Evolutionary conservation across 306 rosid species (phyloP).

Genomic region (Glycyrrhiza uralensis): DNA sequence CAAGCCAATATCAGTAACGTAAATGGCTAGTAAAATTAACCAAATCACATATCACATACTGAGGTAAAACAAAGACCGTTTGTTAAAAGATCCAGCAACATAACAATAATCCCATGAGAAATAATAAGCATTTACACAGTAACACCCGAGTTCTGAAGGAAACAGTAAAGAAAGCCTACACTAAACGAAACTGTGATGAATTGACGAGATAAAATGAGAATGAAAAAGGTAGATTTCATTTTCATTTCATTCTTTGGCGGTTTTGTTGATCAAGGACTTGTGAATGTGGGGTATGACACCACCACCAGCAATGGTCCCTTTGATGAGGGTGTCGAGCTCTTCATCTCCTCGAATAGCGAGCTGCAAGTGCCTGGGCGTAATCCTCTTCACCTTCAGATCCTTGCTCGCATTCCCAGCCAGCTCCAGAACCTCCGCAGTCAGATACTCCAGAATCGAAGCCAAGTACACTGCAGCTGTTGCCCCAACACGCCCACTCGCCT

Average conservation of each 20-base stretch:
- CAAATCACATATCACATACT: too few relatives aligned
- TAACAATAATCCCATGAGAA: too few relatives aligned
- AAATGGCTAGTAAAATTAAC: neutral
- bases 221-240: neutral
- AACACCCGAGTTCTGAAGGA: too few relatives aligned
- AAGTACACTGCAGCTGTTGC: conserved; percentile 88
- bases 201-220: neutral
- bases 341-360: conserved; percentile 87
- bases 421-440: conserved; percentile 87
- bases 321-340: conserved; percentile 83
- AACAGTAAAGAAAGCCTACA: too few relatives aligned
- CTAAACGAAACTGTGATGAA: neutral
- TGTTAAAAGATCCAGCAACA: too few relatives aligned
- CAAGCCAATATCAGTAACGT: neutral
- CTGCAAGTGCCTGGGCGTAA: conserved; percentile 84
- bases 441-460: conserved; percentile 82
- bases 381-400: conserved; percentile 89
- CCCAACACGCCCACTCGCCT: conserved; percentile 83
- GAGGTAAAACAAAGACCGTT: too few relatives aligned
- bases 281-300: conserved; percentile 58
- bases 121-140: too few relatives aligned
- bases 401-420: conserved; percentile 87
- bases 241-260: conserved; percentile 35
- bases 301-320: conserved; percentile 93
- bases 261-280: conserved; percentile 45